These are phyloP conservation scores for Phytophthora ohioensis DNA, from an alignment of 352 stramenopile species.

Conservation along the genomic window DNA sequence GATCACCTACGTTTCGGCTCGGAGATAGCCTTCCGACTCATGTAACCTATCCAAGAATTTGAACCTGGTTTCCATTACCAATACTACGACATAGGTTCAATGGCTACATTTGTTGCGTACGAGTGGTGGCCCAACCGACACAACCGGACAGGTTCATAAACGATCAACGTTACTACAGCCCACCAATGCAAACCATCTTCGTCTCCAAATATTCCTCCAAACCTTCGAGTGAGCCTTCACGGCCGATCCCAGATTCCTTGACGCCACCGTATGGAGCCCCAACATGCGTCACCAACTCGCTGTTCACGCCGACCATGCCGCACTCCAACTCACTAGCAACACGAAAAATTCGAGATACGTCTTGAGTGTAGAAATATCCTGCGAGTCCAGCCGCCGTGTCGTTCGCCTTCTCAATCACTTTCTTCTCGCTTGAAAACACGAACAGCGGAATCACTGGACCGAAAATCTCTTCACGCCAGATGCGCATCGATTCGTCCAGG, in stretches of 20 bases:
- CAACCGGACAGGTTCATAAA: constrained; percentile 12
- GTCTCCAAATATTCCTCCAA: constrained; percentile 97
- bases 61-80: constrained; percentile 10
- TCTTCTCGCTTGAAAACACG: constrained; percentile 93
- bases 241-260: constrained; percentile 88
- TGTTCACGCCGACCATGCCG: constrained; percentile 96
- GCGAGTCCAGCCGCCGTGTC: constrained; percentile 89
- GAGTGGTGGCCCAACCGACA: neutral
- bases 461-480: constrained; percentile 95
- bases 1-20: constrained; percentile 10
- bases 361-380: constrained; percentile 94
- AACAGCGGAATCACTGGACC: constrained; percentile 93
- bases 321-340: constrained; percentile 88
- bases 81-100: constrained; percentile 4
- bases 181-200: constrained; percentile 94
- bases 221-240: constrained; percentile 88
- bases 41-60: neutral
- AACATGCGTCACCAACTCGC: constrained; percentile 78
- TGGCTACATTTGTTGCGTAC: neutral
- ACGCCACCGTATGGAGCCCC: constrained; percentile 89
- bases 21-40: neutral
- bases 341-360: constrained; percentile 86
- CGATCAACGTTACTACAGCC: constrained; percentile 38
- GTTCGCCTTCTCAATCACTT: constrained; percentile 96
- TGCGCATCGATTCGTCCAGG: constrained; percentile 80